Percentiles rank a stretch among this genome's conserved stretches.
phyloP scores from a whole-genome alignment of 1,284 basidiomycete species.

The Rhodotorula glutinis region DNA sequence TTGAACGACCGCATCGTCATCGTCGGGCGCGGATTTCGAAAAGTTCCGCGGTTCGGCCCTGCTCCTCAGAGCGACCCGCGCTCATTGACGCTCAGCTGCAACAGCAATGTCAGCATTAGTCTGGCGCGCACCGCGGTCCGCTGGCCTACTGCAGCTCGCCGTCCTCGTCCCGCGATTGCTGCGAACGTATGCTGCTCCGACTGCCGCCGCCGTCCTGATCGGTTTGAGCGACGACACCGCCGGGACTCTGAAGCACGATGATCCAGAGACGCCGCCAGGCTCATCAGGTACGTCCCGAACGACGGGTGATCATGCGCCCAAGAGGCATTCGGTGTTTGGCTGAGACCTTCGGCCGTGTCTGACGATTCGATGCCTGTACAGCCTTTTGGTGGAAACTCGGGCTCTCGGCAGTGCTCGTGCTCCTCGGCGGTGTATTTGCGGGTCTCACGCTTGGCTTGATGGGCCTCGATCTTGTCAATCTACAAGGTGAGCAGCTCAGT shows the following conservation, averaged over 20 bases:
- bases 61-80: no score
- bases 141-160: conserved; percentile 12
- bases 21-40: no score
- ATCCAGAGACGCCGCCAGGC: conserved; percentile 5
- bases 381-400: conserved; percentile 36
- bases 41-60: no score
- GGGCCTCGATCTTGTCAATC: conserved; percentile 80
- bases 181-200: conserved; percentile 14
- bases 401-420: conserved; percentile 20
- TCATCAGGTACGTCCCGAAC: conserved; percentile 8
- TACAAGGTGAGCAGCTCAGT: conserved; percentile 51
- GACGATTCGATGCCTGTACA: background rate
- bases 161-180: background rate
- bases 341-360: background rate
- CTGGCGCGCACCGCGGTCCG: background rate
- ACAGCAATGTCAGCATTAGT: background rate
- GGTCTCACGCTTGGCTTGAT: conserved; percentile 55
- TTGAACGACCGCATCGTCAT: no score
- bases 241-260: background rate
- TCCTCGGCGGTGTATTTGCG: conserved; percentile 51
- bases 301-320: no score
- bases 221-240: background rate
- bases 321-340: no score
- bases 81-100: no score
- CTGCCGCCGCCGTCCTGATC: background rate